Evolutionary conservation across 2,329 filamentous ascomycete genomes (phyloP).

Genomic region (Coniochaeta hoffmannii): DNA sequence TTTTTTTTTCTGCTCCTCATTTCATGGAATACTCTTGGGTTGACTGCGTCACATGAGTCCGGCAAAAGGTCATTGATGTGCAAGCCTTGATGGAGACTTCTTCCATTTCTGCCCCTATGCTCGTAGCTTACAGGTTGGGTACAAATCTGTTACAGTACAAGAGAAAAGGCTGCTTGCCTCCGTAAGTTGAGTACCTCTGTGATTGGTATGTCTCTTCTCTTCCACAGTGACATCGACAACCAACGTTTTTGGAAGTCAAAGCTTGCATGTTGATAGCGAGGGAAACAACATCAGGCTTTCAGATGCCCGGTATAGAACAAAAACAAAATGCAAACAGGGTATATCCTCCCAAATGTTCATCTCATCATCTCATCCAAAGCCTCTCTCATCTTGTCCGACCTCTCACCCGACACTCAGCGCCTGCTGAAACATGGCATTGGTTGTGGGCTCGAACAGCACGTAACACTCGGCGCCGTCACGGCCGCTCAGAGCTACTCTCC

Average conservation of each 20-base stretch:
- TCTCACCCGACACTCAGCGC: neutral
- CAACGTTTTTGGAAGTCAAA: too few relatives aligned
- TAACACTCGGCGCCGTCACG: neutral
- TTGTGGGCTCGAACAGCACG: neutral
- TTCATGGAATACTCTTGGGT: too few relatives aligned
- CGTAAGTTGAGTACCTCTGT: neutral
- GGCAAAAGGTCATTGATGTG: too few relatives aligned
- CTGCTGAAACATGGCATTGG: neutral
- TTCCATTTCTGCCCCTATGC: neutral
- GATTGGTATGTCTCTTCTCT: neutral
- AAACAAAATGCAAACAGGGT: neutral
- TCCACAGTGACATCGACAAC: too few relatives aligned
- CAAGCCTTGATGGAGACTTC: neutral
- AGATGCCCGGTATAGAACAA: neutral
- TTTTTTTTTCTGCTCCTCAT: too few relatives aligned
- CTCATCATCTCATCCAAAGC: neutral
- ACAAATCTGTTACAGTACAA: neutral
- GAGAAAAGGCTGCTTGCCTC: too few relatives aligned
- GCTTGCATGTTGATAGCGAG: neutral
- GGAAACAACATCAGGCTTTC: neutral
- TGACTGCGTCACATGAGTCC: too few relatives aligned
- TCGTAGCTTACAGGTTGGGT: neutral
- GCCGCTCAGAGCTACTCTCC: neutral
- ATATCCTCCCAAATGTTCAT: neutral
- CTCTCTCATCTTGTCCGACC: neutral